A percentile compares a stretch with the other conserved stretches of the same genome.
These are phyloP conservation scores for Pythium oligandrum DNA, from an alignment of 352 stramenopile genomes.

Conservation along the genomic window DNA sequence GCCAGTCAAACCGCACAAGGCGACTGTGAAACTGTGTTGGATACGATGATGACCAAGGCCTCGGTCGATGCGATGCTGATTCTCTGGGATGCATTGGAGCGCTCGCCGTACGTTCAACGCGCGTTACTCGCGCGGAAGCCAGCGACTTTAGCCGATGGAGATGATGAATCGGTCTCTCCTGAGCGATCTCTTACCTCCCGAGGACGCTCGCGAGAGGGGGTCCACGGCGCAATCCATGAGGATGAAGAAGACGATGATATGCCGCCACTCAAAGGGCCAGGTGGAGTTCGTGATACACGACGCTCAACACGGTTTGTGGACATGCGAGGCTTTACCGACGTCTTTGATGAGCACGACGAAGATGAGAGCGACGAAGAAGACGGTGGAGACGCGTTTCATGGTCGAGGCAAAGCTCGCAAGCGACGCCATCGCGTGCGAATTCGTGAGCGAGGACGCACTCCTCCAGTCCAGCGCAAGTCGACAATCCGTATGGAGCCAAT, in stretches of 20 bases:
- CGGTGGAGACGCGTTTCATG: conserved; percentile 17
- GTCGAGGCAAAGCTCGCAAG: conserved; percentile 8
- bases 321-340: conserved; percentile 43
- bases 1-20: conserved; percentile 48
- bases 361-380: conserved; percentile 12
- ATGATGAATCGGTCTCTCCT: too few species aligned
- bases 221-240: too few species aligned
- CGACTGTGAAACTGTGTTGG: conserved; percentile 39
- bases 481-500: too few species aligned
- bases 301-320: conserved; percentile 29
- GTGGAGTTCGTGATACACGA: background rate
- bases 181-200: too few species aligned
- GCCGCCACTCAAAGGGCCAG: too few species aligned
- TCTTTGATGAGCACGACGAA: conserved; percentile 33
- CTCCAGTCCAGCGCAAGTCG: conserved; percentile 4
- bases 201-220: too few species aligned
- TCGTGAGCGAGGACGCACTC: conserved; percentile 40
- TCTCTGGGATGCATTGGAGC: conserved; percentile 47
- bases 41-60: conserved; percentile 45
- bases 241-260: too few species aligned
- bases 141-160: too few species aligned
- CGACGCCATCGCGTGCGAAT: conserved; percentile 34
- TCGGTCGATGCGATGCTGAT: conserved; percentile 35
- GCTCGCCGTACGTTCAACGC: conserved; percentile 39
- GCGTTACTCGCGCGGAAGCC: conserved; percentile 22